These are phyloP conservation scores for Euphorbia schlechtendalii DNA, from an alignment of 441 rosid species.

Conservation along the genomic window DNA sequence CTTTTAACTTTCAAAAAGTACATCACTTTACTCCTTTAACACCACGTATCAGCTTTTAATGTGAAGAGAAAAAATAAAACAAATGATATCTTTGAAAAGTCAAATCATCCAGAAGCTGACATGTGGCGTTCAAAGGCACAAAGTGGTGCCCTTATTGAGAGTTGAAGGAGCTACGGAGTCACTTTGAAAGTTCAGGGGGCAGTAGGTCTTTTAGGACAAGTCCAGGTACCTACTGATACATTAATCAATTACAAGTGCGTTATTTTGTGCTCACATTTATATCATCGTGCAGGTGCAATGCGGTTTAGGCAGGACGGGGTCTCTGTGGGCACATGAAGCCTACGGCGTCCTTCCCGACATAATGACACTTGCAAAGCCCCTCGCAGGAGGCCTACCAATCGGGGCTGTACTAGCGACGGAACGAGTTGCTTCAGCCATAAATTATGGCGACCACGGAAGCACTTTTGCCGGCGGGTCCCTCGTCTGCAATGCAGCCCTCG, in stretches of 20 bases:
- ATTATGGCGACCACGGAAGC: constrained; percentile 73
- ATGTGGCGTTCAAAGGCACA: too few species aligned
- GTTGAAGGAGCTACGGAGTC: too few species aligned
- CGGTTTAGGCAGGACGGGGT: constrained; percentile 74
- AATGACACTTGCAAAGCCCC: constrained; percentile 87
- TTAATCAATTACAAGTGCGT: background rate
- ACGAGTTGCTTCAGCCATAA: constrained; percentile 58
- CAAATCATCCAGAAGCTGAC: too few species aligned
- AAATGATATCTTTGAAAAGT: too few species aligned
- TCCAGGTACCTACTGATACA: too few species aligned
- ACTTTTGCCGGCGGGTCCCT: constrained; percentile 84
- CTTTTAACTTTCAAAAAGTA: too few species aligned
- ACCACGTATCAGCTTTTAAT: too few species aligned
- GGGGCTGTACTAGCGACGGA: constrained; percentile 70
- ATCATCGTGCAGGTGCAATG: constrained; percentile 57
- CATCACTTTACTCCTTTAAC: too few species aligned
- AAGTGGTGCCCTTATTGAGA: too few species aligned
- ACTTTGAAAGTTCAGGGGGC: too few species aligned
- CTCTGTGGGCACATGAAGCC: constrained; percentile 73
- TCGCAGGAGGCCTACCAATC: constrained; percentile 86
- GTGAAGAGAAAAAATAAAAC: too few species aligned
- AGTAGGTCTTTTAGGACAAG: too few species aligned
- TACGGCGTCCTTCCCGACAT: constrained; percentile 59
- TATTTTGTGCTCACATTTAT: constrained; percentile 12
- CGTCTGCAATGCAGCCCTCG: constrained; percentile 56